A percentile compares a stretch with the other conserved stretches of the same genome.
Conservation (phyloP, 164 flowering plant species). For the Vitis rotundifolia region DNA sequence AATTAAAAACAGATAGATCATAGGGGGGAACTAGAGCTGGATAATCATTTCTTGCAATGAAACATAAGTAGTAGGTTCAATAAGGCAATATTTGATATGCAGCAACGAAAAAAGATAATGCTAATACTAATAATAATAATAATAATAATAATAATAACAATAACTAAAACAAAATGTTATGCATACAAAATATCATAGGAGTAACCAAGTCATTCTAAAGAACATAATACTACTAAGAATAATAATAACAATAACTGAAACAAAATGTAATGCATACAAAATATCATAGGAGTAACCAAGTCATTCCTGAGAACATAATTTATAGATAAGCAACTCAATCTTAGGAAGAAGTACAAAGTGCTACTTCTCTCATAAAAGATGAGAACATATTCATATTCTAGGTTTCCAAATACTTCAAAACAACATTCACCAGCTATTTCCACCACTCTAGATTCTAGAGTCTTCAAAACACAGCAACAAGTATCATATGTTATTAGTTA, state of each 20-base stretch:
- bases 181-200: not conserved
- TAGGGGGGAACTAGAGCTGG: not conserved
- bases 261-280: not conserved
- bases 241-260: not conserved
- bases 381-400: not conserved
- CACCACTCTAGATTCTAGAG: not conserved
- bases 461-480: not conserved
- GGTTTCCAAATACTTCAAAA: not conserved
- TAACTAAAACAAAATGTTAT: not conserved
- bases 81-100: too few species aligned
- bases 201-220: not conserved
- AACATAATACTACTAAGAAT: not conserved
- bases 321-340: too few species aligned
- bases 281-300: not conserved
- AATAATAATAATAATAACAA: not conserved
- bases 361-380: not conserved
- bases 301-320: not conserved
- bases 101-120: not conserved
- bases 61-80: not conserved
- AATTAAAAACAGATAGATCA: not conserved
- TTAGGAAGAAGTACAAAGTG: too few species aligned
- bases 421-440: not conserved
- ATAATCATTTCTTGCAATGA: not conserved
- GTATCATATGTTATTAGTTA: not conserved
- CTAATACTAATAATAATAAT: not conserved